phyloP scores from a whole-genome alignment of 331 rosid species.

The Quercus phellos region DNA sequence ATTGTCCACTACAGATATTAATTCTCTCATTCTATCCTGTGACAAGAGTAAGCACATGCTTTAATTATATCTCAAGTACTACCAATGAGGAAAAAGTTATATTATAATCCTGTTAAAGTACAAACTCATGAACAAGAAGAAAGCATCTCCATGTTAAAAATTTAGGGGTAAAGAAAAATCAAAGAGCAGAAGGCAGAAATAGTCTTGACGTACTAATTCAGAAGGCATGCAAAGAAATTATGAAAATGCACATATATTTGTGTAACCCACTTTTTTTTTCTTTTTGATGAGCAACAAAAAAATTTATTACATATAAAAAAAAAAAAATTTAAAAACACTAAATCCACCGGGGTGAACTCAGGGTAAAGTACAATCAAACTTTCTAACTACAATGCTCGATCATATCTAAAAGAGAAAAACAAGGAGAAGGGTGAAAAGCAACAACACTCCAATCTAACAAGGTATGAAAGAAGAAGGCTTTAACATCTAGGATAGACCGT shows the following conservation, averaged over 20 bases:
- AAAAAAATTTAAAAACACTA: too few relatives aligned
- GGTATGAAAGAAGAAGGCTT: too few relatives aligned
- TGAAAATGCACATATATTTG: neutral
- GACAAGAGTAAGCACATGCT: conserved; percentile 6
- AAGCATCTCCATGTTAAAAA: neutral
- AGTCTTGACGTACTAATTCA: neutral
- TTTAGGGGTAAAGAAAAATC: neutral
- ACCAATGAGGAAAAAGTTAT: neutral
- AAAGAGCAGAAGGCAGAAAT: neutral
- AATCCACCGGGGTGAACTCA: too few relatives aligned
- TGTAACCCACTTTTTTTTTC: neutral
- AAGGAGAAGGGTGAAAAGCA: too few relatives aligned
- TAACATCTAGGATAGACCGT: too few relatives aligned
- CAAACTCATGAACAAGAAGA: neutral
- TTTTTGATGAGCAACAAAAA: too few relatives aligned
- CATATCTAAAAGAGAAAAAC: too few relatives aligned
- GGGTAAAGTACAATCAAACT: too few relatives aligned
- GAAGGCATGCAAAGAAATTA: neutral
- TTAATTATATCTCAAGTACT: conserved; percentile 17
- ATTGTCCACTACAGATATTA: conserved; percentile 38
- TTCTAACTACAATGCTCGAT: too few relatives aligned
- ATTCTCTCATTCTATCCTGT: conserved; percentile 77
- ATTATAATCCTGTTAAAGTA: neutral
- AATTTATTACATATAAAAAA: too few relatives aligned
- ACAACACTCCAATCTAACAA: too few relatives aligned